These are phyloP conservation scores for Trichoderma reesei DNA, from an alignment of 495 filamentous ascomycete species.

Conservation along the genomic window DNA sequence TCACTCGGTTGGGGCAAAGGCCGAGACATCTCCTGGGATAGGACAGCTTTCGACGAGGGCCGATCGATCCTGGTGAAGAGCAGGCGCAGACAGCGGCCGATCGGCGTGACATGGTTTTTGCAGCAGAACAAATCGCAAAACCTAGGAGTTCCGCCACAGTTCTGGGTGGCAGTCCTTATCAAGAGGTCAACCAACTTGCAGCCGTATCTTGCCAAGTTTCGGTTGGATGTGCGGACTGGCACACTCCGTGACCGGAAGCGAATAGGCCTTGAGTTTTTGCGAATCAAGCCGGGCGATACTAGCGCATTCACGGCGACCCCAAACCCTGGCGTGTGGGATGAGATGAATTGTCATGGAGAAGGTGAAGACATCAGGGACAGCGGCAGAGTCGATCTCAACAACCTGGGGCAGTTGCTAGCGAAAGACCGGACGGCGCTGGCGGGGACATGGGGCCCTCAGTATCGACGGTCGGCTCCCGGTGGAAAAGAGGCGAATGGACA, in stretches of 20 bases:
- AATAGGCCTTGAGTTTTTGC: not conserved
- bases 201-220: not conserved
- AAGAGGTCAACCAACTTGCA: too few relatives aligned
- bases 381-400: not conserved
- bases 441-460: not conserved
- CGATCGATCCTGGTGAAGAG: not conserved
- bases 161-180: conserved; percentile 1
- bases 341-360: not conserved
- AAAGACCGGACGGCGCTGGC: not conserved
- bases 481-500: not conserved
- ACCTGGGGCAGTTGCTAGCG: not conserved
- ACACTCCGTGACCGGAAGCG: not conserved
- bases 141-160: not conserved
- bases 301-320: not conserved
- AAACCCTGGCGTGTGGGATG: not conserved
- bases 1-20: not conserved
- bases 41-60: not conserved
- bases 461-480: too few relatives aligned
- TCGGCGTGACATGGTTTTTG: not conserved
- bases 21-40: not conserved
- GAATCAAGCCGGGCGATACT: not conserved
- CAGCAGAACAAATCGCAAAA: not conserved
- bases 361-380: not conserved
- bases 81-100: not conserved
- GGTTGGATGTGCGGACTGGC: not conserved